Evolutionary conservation across 768 basidiomycete genomes (phyloP), one percentile per base, ranked within the genome.

Genomic region (Arthromyces matolae): DNA sequence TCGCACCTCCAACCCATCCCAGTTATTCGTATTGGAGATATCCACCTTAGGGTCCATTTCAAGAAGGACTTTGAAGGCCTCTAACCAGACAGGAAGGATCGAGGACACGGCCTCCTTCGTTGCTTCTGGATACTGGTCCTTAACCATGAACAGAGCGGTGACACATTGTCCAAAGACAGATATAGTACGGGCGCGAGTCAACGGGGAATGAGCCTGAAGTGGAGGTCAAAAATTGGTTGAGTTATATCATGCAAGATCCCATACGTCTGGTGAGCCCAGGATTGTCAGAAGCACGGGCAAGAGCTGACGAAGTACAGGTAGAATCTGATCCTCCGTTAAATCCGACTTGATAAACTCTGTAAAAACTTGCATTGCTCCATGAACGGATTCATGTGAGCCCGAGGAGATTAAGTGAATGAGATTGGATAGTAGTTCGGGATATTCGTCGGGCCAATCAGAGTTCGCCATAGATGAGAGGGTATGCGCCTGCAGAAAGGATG

Each of bases 371-470:
- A 99, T 93, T 19, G 94, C 87, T 19, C 96, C 96, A 66, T 98
- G 93, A 5, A 96, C 89, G 5, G 89, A 78, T 48, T 81, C 77
- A 0, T 87, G 68, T 3, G 83, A 82, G 35, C 72, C 75, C 2
- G 89, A 86, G 3, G 86, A 84, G 20, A 98, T 76, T 8, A 95
- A 79, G 27, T 68, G 66, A 51, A 98, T 82, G 16, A 99, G 78
- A 36, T 78, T 73, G 35, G 72, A 72, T 28, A 97, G 75, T n/a
- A 97, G 79, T 38, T 88, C 83, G 0, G 94, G 91, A 63, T 91
- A 98, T 74, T 94, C 91, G 67, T 96, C 93, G 8, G 94, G 95
- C 91, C 93, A 97, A 70, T 97, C 93, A 55, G 83, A 86, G 53
- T 84, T 84, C 23, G 95, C 93, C 50, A 97, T 86, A 1, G 81